Conservation (phyloP, 176 grass and related monocot species). For the Oryza nivara region DNA sequence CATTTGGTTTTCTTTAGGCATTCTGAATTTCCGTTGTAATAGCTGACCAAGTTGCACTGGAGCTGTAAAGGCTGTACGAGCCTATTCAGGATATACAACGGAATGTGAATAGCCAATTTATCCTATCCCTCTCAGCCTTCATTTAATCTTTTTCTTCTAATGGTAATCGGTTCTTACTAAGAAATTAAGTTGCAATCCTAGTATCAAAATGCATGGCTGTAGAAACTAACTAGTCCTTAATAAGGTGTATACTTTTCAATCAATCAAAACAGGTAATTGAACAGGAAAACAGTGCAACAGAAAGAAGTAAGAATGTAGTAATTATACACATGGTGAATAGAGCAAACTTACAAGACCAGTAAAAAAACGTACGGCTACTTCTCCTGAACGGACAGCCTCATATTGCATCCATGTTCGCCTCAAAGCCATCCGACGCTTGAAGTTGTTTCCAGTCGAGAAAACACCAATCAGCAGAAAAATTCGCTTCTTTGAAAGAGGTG, state of each 20-base stretch:
- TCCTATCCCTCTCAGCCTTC: not conserved
- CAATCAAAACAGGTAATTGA: slow-evolving; percentile 20
- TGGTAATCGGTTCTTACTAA: not conserved
- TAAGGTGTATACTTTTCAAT: not conserved
- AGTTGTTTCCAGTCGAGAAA: slow-evolving; percentile 95
- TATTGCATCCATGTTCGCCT: slow-evolving; percentile 94
- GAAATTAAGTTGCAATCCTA: slow-evolving; percentile 2
- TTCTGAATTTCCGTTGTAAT: slow-evolving; percentile 1
- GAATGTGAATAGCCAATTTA: not conserved
- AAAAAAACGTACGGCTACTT: slow-evolving; percentile 81
- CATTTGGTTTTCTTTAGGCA: not conserved
- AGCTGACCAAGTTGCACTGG: not conserved
- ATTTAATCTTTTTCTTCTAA: not conserved
- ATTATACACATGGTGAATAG: not conserved
- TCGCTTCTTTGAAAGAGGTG: slow-evolving; percentile 53
- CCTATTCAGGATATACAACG: slow-evolving; percentile 11
- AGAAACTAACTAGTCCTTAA: not conserved
- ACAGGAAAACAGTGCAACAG: slow-evolving; percentile 16
- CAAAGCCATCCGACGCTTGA: slow-evolving; percentile 83
- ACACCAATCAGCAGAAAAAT: slow-evolving; percentile 71
- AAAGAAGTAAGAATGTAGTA: slow-evolving; percentile 25
- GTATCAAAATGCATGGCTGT: not conserved
- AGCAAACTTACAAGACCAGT: slow-evolving; percentile 87
- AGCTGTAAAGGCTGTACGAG: not conserved
- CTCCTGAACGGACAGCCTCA: slow-evolving; percentile 74